Evolutionary conservation across 768 basidiomycete species (phyloP).

Genomic region (Amanita exitialis): DNA sequence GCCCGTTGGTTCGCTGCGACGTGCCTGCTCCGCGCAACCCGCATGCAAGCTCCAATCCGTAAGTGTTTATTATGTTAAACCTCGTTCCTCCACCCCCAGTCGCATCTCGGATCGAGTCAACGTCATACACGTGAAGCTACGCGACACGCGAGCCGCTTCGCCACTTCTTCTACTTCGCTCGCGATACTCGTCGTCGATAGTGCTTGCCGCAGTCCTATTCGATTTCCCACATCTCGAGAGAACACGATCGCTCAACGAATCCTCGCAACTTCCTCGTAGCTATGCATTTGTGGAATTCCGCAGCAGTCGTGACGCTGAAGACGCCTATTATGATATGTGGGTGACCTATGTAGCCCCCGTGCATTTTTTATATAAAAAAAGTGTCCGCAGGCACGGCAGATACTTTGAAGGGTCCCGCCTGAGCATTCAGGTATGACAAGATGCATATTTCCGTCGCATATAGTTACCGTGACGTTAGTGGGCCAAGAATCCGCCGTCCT

Average conservation of each 20-base stretch:
- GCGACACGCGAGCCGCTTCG: slow-evolving; percentile 12
- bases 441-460: background rate
- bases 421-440: slow-evolving; percentile 21
- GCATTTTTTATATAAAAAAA: background rate
- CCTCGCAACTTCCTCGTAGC: slow-evolving; percentile 19
- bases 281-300: slow-evolving; percentile 30
- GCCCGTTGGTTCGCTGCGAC: slow-evolving; percentile 80
- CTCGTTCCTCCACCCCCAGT: slow-evolving; percentile 15
- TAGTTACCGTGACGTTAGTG: slow-evolving; percentile 15
- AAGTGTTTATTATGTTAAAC: slow-evolving; percentile 34
- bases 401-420: slow-evolving; percentile 27
- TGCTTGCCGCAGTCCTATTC: slow-evolving; percentile 7
- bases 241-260: slow-evolving; percentile 24
- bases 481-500: slow-evolving; percentile 30
- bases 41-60: slow-evolving; percentile 69
- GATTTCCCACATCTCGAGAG: slow-evolving; percentile 11
- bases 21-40: slow-evolving; percentile 82
- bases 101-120: slow-evolving; percentile 23
- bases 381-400: slow-evolving; percentile 22
- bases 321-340: slow-evolving; percentile 28
- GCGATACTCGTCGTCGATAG: slow-evolving; percentile 11
- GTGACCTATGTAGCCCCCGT: slow-evolving; percentile 3
- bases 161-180: slow-evolving; percentile 16
- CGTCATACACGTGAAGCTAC: slow-evolving; percentile 12
- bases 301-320: slow-evolving; percentile 26